Evolutionary conservation across 2,329 filamentous ascomycete species (phyloP).

Genomic region (Fusarium sp.): DNA sequence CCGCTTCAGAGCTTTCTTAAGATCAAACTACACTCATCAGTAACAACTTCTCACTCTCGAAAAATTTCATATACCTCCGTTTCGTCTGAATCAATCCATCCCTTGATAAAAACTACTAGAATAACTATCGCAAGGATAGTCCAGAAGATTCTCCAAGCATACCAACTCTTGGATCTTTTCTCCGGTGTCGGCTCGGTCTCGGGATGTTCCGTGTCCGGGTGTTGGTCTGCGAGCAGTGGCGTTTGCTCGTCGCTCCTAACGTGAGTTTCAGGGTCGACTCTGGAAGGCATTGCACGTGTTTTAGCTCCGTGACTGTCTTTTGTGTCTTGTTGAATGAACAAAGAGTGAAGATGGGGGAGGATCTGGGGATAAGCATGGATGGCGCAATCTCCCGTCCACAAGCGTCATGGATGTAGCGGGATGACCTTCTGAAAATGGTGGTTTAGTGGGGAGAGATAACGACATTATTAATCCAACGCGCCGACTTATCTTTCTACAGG

Average conservation of each 20-base stretch:
- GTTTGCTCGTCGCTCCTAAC: slow-evolving; percentile 10
- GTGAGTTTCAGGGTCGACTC: background rate
- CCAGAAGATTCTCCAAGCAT: slow-evolving; percentile 25
- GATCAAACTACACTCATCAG: slow-evolving; percentile 54
- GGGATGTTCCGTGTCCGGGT: background rate
- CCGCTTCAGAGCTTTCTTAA: slow-evolving; percentile 56
- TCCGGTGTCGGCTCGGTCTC: background rate
- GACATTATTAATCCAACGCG: slow-evolving; percentile 18
- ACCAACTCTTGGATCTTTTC: slow-evolving; percentile 13
- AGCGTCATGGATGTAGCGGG: slow-evolving; percentile 14
- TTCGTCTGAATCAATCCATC: slow-evolving; percentile 27
- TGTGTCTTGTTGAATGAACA: background rate
- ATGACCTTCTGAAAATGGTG: background rate
- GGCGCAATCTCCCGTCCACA: background rate
- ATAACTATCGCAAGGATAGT: background rate
- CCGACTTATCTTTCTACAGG: background rate
- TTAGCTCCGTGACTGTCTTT: rapidly evolving
- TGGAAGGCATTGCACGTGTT: background rate
- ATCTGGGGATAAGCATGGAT: background rate
- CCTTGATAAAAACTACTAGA: slow-evolving; percentile 11
- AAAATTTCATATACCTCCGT: slow-evolving; percentile 25
- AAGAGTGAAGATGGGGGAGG: background rate
- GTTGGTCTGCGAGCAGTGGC: slow-evolving; percentile 1
- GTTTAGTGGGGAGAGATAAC: background rate
- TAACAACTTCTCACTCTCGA: too few relatives aligned